phyloP scores from a whole-genome alignment of 371 early-diverging fungal species.

The Mortierella sp. region DNA sequence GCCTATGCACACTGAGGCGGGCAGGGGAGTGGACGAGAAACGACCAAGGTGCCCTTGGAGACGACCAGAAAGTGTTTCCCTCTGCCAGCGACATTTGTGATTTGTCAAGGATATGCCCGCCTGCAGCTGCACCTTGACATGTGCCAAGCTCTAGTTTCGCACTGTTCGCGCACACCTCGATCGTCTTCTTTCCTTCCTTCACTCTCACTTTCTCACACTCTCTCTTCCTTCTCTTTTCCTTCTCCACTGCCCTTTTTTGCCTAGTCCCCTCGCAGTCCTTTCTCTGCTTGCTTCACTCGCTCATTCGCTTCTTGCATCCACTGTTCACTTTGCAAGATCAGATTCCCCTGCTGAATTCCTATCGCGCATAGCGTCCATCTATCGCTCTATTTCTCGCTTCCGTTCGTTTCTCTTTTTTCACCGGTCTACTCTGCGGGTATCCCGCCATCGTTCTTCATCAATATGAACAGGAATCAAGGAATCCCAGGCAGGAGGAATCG shows the following conservation, averaged over 20 bases:
- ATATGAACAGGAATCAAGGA: constrained; percentile 47
- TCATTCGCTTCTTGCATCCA: constrained; percentile 1
- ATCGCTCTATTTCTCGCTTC: background rate
- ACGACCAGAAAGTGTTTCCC: background rate
- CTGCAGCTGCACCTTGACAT: background rate
- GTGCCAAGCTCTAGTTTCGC: background rate
- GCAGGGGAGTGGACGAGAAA: no score
- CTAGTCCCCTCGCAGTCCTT: background rate
- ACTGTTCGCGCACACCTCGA: background rate
- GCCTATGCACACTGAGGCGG: no score
- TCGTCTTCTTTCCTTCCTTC: background rate
- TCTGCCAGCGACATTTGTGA: background rate
- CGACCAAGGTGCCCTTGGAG: background rate
- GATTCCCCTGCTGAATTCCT: background rate
- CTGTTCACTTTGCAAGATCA: constrained; percentile 50
- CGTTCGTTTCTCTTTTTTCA: background rate
- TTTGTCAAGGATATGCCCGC: background rate
- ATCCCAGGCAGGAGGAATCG: constrained; percentile 26
- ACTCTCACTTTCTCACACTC: background rate
- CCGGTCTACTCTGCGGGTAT: no score
- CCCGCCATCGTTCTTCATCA: constrained; percentile 1
- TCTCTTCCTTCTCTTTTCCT: background rate
- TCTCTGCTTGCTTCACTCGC: background rate
- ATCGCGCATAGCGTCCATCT: background rate
- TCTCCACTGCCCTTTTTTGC: background rate